phyloP scores from a whole-genome alignment of 495 filamentous ascomycete genomes.

The Mycothermus thermophilus region DNA sequence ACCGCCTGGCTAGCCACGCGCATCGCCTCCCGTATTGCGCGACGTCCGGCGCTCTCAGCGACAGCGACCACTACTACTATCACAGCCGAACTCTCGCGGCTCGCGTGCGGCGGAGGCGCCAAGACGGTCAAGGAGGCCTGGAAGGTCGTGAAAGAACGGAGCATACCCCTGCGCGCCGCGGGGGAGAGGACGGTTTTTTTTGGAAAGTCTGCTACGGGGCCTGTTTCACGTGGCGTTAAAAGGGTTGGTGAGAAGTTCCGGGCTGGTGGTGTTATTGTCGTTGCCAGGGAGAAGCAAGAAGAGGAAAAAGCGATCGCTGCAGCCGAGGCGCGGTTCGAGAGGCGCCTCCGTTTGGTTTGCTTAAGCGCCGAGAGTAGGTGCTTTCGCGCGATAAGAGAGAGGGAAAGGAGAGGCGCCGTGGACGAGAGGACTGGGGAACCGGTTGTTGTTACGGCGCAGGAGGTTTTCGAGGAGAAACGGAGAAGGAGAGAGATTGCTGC shows the following conservation, averaged over 20 bases:
- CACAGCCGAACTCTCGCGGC: not conserved
- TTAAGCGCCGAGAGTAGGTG: constrained; percentile 15
- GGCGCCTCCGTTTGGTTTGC: constrained; percentile 15
- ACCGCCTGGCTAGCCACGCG: constrained; percentile 23
- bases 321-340: constrained; percentile 17
- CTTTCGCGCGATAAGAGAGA: constrained; percentile 18
- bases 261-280: no score
- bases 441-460: constrained; percentile 20
- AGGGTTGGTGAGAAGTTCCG: no score
- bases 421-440: constrained; percentile 9
- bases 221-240: no score
- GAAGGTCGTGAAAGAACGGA: constrained; percentile 31
- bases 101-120: constrained; percentile 11
- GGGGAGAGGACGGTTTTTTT: not conserved
- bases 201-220: no score
- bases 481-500: constrained; percentile 31
- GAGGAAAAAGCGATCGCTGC: no score
- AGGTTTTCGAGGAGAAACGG: constrained; percentile 31
- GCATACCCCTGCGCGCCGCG: constrained; percentile 18
- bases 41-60: not conserved
- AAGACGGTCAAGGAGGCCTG: constrained; percentile 37
- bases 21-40: constrained; percentile 18
- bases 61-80: not conserved
- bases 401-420: constrained; percentile 7
- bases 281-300: no score